Conservation (phyloP, 345 rosid species). For the Eutrema japonicum region DNA sequence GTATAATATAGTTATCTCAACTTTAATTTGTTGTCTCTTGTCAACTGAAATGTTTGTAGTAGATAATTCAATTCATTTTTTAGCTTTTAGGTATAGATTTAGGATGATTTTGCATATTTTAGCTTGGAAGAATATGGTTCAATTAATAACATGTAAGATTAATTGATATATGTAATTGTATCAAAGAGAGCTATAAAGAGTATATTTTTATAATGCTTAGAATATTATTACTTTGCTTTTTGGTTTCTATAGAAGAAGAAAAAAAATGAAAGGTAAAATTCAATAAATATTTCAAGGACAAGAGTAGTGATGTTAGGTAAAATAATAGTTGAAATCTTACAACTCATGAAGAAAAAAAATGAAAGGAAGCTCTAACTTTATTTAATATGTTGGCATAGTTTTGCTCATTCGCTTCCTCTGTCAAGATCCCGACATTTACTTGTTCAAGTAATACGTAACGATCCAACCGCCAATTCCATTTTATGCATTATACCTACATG, state of each 20-base stretch:
- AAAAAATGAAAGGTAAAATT: conserved; percentile 9
- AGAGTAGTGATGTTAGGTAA: conserved; percentile 30
- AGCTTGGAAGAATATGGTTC: neutral
- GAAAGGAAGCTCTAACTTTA: conserved; percentile 30
- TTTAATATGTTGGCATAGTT: conserved; percentile 42
- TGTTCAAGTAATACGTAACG: conserved; percentile 44
- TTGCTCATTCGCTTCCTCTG: conserved; percentile 37
- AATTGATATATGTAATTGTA: neutral
- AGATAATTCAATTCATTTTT: neutral
- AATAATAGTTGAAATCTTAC: conserved; percentile 19
- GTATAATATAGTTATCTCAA: too few relatives aligned
- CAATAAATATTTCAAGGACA: conserved; percentile 37
- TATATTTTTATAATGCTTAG: too few relatives aligned
- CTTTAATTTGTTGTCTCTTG: too few relatives aligned
- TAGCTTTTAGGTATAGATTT: neutral
- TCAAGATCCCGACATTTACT: conserved; percentile 44
- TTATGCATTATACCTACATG: conserved; percentile 40
- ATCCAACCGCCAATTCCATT: conserved; percentile 43
- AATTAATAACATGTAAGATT: neutral
- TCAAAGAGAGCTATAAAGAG: neutral
- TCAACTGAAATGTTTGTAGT: too few relatives aligned
- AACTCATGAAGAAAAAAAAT: conserved; percentile 21
- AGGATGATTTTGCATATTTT: neutral
- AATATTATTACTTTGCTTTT: neutral
- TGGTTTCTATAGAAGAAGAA: neutral